Conservation (phyloP, 176 grass and related monocot species). For the Canna indica region DNA sequence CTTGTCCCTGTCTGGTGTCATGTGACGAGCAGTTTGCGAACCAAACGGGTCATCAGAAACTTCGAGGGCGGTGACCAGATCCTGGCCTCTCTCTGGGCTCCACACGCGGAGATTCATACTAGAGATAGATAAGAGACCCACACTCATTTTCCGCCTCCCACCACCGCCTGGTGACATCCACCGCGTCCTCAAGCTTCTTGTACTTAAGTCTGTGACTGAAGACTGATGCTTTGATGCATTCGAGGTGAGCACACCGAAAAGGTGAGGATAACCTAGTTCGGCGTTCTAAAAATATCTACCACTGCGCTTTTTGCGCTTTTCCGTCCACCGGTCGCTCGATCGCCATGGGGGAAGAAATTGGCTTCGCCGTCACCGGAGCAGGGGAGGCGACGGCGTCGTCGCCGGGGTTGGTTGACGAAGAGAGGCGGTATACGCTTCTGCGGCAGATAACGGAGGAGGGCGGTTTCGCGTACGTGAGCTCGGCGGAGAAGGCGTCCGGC, state of each 20-base stretch:
- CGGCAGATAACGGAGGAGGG: slow-evolving; percentile 82
- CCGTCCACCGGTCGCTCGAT: background rate
- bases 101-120: background rate
- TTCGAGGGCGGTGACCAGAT: no score
- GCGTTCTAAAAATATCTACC: background rate
- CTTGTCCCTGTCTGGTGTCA: no score
- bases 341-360: background rate
- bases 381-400: slow-evolving; percentile 1
- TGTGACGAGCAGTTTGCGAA: no score
- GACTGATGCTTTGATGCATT: background rate
- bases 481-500: slow-evolving; percentile 60
- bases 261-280: background rate
- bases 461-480: slow-evolving; percentile 83
- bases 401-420: slow-evolving; percentile 19
- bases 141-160: background rate
- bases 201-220: no score
- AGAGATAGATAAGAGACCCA: background rate
- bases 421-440: slow-evolving; percentile 46
- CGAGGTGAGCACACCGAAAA: background rate
- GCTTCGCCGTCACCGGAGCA: background rate
- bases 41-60: no score
- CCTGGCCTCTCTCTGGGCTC: background rate
- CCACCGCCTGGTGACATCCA: background rate
- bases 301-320: background rate
- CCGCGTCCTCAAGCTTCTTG: background rate